These are phyloP conservation scores for Tuctoria greenei DNA, from an alignment of 176 grass and related monocot genomes.

Conservation along the genomic window DNA sequence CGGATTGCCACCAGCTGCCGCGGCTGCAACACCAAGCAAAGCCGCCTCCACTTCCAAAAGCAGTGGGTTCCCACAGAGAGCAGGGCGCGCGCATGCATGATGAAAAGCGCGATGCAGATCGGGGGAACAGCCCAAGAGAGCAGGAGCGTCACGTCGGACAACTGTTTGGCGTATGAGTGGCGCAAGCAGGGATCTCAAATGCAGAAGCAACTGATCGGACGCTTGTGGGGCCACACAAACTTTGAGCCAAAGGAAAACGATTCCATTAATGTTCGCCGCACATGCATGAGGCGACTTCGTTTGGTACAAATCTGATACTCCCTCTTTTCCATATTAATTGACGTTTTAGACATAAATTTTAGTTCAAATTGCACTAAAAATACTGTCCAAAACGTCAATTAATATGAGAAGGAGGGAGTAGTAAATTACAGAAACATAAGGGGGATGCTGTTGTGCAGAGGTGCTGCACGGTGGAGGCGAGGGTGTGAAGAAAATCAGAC, in stretches of 20 bases:
- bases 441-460: not conserved
- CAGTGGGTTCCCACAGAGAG: not conserved
- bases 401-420: no score
- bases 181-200: not conserved
- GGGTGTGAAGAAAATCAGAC: not conserved
- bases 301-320: constrained; percentile 37
- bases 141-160: not conserved
- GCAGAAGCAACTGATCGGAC: not conserved
- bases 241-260: constrained; percentile 11
- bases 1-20: not conserved
- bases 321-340: no score
- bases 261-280: constrained; percentile 2
- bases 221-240: constrained; percentile 14
- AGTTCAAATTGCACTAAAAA: no score
- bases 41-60: constrained; percentile 1
- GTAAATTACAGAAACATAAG: constrained; percentile 29
- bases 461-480: not conserved
- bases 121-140: not conserved
- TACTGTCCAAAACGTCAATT: no score
- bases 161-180: not conserved
- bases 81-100: not conserved
- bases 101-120: not conserved
- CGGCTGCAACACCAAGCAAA: constrained; percentile 27
- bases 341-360: no score
- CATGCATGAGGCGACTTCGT: not conserved